Percentiles rank a stretch among this genome's conserved stretches.
Evolutionary conservation across 352 stramenopile species (phyloP).

Genomic region (Pythium volutum): DNA sequence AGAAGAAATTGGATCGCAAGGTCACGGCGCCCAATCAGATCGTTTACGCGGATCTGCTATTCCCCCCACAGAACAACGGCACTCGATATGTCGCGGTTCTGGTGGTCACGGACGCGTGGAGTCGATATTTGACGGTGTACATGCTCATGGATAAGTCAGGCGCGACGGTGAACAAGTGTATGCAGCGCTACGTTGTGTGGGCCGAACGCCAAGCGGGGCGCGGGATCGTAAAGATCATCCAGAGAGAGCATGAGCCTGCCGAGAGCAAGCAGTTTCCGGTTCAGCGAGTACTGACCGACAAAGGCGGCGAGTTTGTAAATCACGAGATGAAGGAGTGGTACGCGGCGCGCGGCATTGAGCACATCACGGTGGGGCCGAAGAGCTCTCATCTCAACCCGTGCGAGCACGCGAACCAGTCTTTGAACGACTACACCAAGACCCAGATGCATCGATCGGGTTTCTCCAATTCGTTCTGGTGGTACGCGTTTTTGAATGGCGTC

Average conservation of each 20-base stretch:
- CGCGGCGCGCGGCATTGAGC: not conserved
- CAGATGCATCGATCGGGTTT: no score
- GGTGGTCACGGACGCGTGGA: conserved; percentile 1
- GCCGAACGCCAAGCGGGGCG: not conserved
- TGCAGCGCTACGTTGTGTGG: not conserved
- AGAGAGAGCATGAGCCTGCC: no score
- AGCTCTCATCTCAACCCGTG: no score
- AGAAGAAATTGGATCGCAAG: not conserved
- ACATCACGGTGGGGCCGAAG: not conserved
- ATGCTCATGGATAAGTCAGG: not conserved
- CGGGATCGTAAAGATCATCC: not conserved
- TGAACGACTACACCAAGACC: no score
- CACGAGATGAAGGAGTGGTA: no score
- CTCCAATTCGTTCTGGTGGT: no score
- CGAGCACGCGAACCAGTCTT: no score
- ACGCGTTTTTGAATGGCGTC: no score
- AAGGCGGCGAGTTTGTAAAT: no score
- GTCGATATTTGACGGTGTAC: not conserved
- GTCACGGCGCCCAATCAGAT: not conserved
- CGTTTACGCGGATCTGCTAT: conserved; percentile 2
- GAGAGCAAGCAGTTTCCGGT: no score
- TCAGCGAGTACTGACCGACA: no score
- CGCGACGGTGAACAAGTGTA: not conserved
- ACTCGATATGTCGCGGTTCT: not conserved
- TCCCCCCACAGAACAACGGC: not conserved